Conservation (phyloP, 192 early-diverging fungal genomes). For the Podila clonocystis region DNA sequence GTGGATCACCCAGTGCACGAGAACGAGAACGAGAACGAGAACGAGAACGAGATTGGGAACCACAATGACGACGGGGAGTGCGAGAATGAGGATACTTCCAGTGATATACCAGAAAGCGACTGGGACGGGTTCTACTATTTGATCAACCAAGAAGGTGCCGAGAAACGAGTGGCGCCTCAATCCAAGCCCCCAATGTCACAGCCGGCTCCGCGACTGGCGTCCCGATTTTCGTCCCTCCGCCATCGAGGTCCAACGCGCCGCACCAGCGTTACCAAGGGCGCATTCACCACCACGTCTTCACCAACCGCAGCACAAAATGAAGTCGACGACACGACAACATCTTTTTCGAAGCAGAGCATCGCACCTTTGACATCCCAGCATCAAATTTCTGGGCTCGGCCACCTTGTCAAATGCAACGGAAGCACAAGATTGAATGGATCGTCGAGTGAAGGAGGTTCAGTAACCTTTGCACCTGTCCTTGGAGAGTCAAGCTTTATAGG, state of each 20-base stretch:
- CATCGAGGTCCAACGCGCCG: background rate
- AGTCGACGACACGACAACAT: background rate
- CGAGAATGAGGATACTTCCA: background rate
- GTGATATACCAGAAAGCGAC: constrained; percentile 10
- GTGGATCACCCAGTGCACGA: constrained; percentile 1
- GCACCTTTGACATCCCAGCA: background rate
- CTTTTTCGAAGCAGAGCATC: constrained; percentile 13
- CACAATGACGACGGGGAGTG: background rate
- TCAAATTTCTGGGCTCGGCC: constrained; percentile 1
- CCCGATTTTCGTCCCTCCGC: background rate
- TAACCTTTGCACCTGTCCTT: too few species aligned
- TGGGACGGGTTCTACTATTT: constrained; percentile 51
- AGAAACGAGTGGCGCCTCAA: background rate
- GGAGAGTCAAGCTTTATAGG: too few species aligned
- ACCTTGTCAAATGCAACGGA: constrained; percentile 6
- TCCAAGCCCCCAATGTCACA: background rate
- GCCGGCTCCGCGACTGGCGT: background rate
- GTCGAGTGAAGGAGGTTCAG: too few species aligned
- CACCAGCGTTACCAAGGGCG: background rate
- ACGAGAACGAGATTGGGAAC: background rate
- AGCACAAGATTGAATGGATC: background rate
- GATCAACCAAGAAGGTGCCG: constrained; percentile 31
- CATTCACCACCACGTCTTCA: background rate
- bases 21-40: background rate
- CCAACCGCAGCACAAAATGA: background rate